These are phyloP conservation scores for Rosa chinensis DNA, from an alignment of 306 rosid genomes.

Conservation along the genomic window DNA sequence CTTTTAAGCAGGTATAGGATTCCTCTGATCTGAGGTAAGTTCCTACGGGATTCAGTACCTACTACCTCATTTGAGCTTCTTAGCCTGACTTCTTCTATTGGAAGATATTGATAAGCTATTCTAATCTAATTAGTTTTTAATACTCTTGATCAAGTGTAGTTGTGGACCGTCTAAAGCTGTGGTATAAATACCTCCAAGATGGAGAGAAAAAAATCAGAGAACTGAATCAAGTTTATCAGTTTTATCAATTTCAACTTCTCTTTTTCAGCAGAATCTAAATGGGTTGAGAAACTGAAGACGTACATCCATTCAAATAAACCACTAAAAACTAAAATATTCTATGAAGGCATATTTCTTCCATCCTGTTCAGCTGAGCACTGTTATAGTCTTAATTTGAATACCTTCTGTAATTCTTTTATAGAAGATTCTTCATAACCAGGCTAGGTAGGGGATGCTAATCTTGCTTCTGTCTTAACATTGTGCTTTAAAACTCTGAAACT, in stretches of 20 bases:
- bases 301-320: background rate
- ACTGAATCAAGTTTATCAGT: background rate
- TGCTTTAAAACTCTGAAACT: background rate
- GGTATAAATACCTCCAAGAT: background rate
- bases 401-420: background rate
- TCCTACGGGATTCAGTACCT: background rate
- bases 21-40: constrained; percentile 10
- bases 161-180: background rate
- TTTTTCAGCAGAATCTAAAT: background rate
- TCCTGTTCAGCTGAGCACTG: background rate
- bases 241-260: background rate
- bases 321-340: background rate
- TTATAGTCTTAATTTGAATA: background rate
- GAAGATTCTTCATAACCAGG: background rate
- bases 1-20: constrained; percentile 46
- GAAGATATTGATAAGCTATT: background rate
- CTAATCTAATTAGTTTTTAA: background rate
- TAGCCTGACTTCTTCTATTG: background rate
- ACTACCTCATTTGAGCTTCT: background rate
- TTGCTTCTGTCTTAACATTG: background rate
- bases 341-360: background rate
- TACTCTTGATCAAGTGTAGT: background rate
- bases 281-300: background rate
- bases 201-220: background rate
- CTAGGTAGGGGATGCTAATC: background rate